Evolutionary conservation across 1,139 yeast species (phyloP).

Genomic region (Eremothecium cymbalariae): DNA sequence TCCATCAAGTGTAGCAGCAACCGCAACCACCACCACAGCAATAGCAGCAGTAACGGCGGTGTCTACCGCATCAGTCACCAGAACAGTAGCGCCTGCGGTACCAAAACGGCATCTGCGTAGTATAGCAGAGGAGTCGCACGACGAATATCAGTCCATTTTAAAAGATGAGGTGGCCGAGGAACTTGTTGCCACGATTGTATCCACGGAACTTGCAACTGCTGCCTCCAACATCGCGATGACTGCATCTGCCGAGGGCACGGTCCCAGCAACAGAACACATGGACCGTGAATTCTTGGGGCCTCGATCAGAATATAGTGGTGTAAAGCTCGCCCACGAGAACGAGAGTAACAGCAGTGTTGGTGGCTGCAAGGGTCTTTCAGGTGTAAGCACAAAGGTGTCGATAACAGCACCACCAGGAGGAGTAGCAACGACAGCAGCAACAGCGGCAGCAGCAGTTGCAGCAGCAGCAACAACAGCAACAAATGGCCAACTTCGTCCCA

Average conservation of each 20-base stretch:
- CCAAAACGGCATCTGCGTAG: constrained; percentile 1
- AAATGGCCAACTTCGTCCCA: constrained; percentile 7
- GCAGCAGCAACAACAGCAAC: constrained; percentile 7
- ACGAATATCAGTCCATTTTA: constrained; percentile 3
- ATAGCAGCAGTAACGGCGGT: not conserved
- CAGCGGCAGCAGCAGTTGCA: constrained; percentile 6
- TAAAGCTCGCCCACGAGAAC: not conserved
- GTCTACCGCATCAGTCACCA: not conserved
- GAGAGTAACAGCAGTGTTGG: not conserved
- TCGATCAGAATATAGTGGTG: too few species aligned
- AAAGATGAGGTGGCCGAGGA: constrained; percentile 1
- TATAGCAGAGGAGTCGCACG: constrained; percentile 3
- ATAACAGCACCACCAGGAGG: not conserved
- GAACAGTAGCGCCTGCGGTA: not conserved
- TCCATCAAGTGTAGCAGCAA: not conserved
- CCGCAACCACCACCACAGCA: not conserved
- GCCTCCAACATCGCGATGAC: not conserved
- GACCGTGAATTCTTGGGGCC: too few species aligned
- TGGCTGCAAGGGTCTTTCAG: not conserved
- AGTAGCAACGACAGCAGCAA: constrained; percentile 6
- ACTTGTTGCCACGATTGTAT: not conserved
- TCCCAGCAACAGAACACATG: not conserved
- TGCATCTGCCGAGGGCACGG: not conserved
- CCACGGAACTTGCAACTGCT: not conserved
- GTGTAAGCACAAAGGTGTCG: constrained; percentile 4